These are phyloP conservation scores for Fusarium transvaalense DNA, from an alignment of 2,329 filamentous ascomycete genomes.

Conservation along the genomic window DNA sequence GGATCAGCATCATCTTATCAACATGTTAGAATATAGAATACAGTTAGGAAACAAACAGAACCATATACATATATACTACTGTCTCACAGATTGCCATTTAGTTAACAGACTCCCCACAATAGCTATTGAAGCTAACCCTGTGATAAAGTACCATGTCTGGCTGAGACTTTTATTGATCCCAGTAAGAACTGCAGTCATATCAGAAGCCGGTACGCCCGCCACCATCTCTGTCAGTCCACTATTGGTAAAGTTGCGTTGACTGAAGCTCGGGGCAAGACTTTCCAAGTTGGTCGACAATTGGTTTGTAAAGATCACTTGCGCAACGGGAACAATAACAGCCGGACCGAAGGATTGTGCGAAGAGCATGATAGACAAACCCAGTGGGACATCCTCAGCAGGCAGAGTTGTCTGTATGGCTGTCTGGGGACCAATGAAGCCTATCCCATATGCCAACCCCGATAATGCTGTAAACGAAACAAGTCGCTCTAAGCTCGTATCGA, in stretches of 20 bases:
- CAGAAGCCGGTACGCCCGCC: background rate
- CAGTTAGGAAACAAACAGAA: background rate
- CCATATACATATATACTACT: background rate
- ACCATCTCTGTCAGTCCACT: conserved; percentile 16
- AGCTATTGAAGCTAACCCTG: conserved; percentile 15
- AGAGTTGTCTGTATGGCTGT: conserved; percentile 27
- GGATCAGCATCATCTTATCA: too few relatives aligned
- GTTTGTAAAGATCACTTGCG: conserved; percentile 39
- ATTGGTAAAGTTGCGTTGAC: background rate
- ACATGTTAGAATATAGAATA: too few relatives aligned
- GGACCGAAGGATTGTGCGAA: conserved; percentile 43
- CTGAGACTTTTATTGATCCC: conserved; percentile 5
- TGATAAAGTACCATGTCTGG: conserved; percentile 28
- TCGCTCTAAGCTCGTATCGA: conserved; percentile 4
- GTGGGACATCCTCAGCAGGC: conserved; percentile 18
- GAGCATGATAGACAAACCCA: conserved; percentile 40
- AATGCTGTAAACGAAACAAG: conserved; percentile 22
- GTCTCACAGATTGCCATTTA: conserved; percentile 29
- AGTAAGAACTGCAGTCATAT: background rate
- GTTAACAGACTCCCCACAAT: conserved; percentile 26
- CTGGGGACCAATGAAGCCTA: conserved; percentile 29
- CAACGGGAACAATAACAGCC: conserved; percentile 28
- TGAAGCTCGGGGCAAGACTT: background rate
- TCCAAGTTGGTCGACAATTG: conserved; percentile 21
- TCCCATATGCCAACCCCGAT: conserved; percentile 20